Percentiles rank a stretch among this genome's conserved stretches.
Evolutionary conservation across 129 eudicot species (phyloP).

Genomic region (Arctium minus): DNA sequence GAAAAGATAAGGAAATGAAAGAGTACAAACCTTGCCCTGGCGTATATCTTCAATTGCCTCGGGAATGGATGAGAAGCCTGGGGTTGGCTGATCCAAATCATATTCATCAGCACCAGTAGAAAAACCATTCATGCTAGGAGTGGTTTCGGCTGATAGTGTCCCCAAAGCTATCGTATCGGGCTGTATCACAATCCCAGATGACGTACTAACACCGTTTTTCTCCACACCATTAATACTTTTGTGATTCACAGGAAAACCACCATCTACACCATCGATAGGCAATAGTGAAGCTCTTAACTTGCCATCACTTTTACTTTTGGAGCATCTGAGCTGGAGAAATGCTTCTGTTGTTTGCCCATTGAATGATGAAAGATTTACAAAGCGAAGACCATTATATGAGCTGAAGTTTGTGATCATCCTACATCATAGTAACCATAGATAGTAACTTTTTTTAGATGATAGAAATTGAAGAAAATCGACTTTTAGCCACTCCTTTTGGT

Average conservation of each 20-base stretch:
- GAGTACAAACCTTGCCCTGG: constrained; percentile 62
- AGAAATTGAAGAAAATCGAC: background rate
- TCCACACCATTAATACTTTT: constrained; percentile 27
- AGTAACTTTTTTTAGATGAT: background rate
- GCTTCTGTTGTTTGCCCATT: constrained; percentile 44
- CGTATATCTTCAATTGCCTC: constrained; percentile 86
- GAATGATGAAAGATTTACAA: constrained; percentile 30
- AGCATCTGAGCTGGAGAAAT: constrained; percentile 31
- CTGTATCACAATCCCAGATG: constrained; percentile 42
- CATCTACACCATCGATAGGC: constrained; percentile 69
- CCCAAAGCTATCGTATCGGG: constrained; percentile 50
- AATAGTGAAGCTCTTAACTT: constrained; percentile 47
- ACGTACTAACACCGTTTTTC: constrained; percentile 32
- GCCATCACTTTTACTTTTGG: constrained; percentile 33
- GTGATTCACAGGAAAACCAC: constrained; percentile 39
- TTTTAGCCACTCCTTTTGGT: background rate
- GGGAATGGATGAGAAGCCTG: constrained; percentile 66
- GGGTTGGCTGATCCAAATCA: constrained; percentile 57
- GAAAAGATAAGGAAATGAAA: background rate
- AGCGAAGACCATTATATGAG: constrained; percentile 38
- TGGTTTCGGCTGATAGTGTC: constrained; percentile 50
- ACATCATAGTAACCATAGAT: constrained; percentile 12
- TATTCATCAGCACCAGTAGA: constrained; percentile 41
- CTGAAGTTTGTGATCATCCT: constrained; percentile 46
- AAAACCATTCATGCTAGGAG: constrained; percentile 42